phyloP scores from a whole-genome alignment of 1,284 basidiomycete species.

The Austroboletus novae-zelandiae region DNA sequence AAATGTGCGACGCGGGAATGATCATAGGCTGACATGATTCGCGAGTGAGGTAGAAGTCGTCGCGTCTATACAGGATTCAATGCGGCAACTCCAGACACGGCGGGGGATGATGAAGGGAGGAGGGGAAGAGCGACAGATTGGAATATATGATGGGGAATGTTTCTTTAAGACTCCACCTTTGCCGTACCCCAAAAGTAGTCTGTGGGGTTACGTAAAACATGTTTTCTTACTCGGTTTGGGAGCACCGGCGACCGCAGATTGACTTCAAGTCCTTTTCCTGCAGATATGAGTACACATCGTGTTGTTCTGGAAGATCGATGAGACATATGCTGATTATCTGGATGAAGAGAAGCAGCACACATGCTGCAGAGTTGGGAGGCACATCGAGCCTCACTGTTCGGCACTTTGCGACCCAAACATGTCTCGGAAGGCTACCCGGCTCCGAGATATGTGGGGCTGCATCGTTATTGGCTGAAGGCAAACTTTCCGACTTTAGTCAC shows the following conservation, averaged over 20 bases:
- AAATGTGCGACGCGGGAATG: constrained; percentile 83
- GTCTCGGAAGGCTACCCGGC: background rate
- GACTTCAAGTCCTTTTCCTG: background rate
- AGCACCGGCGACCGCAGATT: background rate
- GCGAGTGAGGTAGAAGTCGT: constrained; percentile 5
- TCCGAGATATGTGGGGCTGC: background rate
- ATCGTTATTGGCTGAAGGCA: background rate
- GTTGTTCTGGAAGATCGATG: constrained; percentile 15
- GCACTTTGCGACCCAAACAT: constrained; percentile 18
- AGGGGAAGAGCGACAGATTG: constrained; percentile 5
- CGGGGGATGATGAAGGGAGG: constrained; percentile 21
- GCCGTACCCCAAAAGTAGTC: constrained; percentile 29
- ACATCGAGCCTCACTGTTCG: constrained; percentile 20
- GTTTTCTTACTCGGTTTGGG: no score
- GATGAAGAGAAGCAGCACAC: constrained; percentile 9
- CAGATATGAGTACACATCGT: constrained; percentile 10
- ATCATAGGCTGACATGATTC: constrained; percentile 65
- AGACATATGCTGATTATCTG: constrained; percentile 11
- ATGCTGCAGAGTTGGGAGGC: constrained; percentile 21
- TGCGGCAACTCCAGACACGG: constrained; percentile 1
- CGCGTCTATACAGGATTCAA: constrained; percentile 7
- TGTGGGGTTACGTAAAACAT: constrained; percentile 32
- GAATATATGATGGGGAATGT: constrained; percentile 9
- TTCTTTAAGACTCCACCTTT: background rate
- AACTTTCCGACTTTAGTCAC: background rate